Conservation (phyloP, 345 rosid species). For the Physaria fendleri region DNA sequence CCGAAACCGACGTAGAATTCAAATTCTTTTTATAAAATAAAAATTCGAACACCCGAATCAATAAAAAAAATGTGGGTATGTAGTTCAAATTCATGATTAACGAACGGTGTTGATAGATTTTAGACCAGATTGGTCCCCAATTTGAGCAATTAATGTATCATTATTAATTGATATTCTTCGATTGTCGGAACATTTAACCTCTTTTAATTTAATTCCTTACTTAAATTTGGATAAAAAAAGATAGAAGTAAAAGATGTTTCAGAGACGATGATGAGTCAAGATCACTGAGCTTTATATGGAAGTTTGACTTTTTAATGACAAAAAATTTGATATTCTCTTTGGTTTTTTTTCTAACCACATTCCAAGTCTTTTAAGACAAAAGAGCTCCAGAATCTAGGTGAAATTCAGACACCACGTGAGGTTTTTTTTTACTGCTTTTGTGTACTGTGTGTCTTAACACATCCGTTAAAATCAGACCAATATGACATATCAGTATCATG, state of each 20-base stretch:
- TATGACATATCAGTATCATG: constrained; percentile 14
- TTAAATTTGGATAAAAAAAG: constrained; percentile 20
- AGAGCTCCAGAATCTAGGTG: constrained; percentile 22
- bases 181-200: constrained; percentile 12
- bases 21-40: too few species aligned
- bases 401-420: constrained; percentile 23
- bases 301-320: constrained; percentile 25
- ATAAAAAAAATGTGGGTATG: too few species aligned
- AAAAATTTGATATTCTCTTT: neutral
- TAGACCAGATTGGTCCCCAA: constrained; percentile 6
- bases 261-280: constrained; percentile 23
- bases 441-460: constrained; percentile 11
- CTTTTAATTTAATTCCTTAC: constrained; percentile 16
- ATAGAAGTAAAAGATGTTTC: constrained; percentile 17
- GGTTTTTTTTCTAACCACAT: constrained; percentile 9
- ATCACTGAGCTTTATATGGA: constrained; percentile 25
- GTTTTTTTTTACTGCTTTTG: constrained; percentile 17
- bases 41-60: too few species aligned
- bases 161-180: constrained; percentile 5
- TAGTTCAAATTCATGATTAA: too few species aligned
- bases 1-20: too few species aligned
- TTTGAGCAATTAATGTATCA: constrained; percentile 1
- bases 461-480: constrained; percentile 19
- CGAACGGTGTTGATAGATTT: neutral
- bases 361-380: neutral